Evolutionary conservation across 2,329 filamentous ascomycete species (phyloP).

Genomic region (Knufia petricola): DNA sequence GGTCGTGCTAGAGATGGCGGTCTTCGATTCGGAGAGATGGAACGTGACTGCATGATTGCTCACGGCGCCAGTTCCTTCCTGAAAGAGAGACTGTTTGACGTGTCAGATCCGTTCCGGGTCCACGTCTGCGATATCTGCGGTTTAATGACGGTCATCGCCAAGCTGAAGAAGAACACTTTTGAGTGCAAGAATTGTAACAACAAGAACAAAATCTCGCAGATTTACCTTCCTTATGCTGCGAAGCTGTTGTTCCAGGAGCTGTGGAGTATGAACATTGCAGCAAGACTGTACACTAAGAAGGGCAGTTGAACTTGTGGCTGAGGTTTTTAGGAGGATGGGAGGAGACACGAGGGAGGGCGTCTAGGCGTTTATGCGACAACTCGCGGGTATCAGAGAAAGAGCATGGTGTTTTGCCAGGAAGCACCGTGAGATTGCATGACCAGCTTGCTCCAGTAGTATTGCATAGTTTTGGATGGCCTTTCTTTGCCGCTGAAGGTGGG

Average conservation of each 20-base stretch:
- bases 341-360: neutral
- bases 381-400: neutral
- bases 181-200: slow-evolving; percentile 98
- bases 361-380: neutral
- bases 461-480: neutral
- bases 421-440: neutral
- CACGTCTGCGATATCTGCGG: slow-evolving; percentile 98
- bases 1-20: slow-evolving; percentile 97
- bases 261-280: slow-evolving; percentile 95
- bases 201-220: slow-evolving; percentile 96
- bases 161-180: slow-evolving; percentile 89
- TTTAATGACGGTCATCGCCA: slow-evolving; percentile 96
- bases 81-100: slow-evolving; percentile 94
- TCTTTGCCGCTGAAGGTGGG: neutral
- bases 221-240: slow-evolving; percentile 94
- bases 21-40: slow-evolving; percentile 99
- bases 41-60: slow-evolving; percentile 99
- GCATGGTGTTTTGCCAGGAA: neutral
- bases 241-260: slow-evolving; percentile 98
- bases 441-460: neutral
- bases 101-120: slow-evolving; percentile 94
- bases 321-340: neutral
- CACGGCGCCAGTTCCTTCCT: slow-evolving; percentile 94
- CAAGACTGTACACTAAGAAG: slow-evolving; percentile 83
- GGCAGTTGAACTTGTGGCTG: slow-evolving; percentile 3